Conservation (phyloP, 2,329 filamentous ascomycete species). For the Aspergillus sp. region DNA sequence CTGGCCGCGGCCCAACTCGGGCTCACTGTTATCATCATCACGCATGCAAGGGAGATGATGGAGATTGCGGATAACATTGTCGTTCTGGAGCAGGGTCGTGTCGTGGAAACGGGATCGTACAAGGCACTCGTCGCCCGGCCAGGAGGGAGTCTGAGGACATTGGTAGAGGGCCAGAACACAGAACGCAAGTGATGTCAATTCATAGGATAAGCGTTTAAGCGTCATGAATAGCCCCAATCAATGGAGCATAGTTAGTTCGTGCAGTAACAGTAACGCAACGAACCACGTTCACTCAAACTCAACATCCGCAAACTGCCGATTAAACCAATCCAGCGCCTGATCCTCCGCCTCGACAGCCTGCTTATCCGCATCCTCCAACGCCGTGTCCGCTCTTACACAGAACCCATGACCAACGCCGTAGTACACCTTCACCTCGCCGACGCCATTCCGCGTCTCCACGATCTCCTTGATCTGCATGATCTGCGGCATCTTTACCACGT, state of each 20-base stretch:
- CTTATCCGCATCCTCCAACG: constrained; percentile 19
- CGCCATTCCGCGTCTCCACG: constrained; percentile 15
- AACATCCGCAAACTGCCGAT: constrained; percentile 11
- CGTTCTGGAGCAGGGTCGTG: constrained; percentile 66
- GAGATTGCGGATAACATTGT: constrained; percentile 70
- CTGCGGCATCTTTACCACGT: constrained; percentile 15
- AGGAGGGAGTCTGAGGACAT: constrained; percentile 49
- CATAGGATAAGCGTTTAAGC: not conserved
- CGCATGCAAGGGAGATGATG: constrained; percentile 87
- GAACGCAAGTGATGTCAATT: not conserved
- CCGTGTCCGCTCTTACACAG: constrained; percentile 26
- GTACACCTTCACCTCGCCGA: constrained; percentile 27
- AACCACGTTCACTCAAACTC: not conserved
- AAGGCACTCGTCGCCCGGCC: constrained; percentile 52
- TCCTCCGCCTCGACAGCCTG: constrained; percentile 28
- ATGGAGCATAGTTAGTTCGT: too few species aligned
- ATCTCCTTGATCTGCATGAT: constrained; percentile 23
- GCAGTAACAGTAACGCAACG: too few species aligned
- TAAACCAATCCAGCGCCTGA: constrained; percentile 24
- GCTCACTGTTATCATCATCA: constrained; percentile 76
- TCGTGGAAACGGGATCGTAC: constrained; percentile 70
- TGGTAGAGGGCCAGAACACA: constrained; percentile 24
- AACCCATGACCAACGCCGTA: constrained; percentile 28
- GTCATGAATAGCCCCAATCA: too few species aligned
- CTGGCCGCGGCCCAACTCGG: constrained; percentile 48